These are phyloP conservation scores for Tolypocladium capitatum DNA, from an alignment of 2,329 filamentous ascomycete genomes.

Conservation along the genomic window DNA sequence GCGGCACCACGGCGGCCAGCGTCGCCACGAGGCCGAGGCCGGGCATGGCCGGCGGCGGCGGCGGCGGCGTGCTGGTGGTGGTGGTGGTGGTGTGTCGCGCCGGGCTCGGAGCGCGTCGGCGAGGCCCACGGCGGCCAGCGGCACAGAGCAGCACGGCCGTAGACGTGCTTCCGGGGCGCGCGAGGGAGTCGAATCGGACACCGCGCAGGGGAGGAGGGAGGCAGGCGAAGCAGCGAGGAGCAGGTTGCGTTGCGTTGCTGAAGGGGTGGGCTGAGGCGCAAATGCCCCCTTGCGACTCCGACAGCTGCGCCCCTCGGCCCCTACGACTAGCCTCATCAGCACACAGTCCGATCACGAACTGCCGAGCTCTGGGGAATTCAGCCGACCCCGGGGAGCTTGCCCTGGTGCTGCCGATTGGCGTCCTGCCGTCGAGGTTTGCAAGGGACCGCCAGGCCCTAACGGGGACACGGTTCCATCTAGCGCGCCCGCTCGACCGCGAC, in stretches of 20 bases:
- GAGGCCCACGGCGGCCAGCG: too few species aligned
- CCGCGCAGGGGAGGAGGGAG: too few species aligned
- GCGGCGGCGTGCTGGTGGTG: neutral
- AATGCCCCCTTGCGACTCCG: slow-evolving; percentile 8
- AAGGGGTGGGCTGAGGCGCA: neutral
- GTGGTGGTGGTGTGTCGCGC: too few species aligned
- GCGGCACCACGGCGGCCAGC: slow-evolving; percentile 23
- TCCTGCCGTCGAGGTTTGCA: neutral
- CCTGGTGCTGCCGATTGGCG: neutral
- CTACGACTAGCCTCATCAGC: neutral
- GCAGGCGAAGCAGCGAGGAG: neutral
- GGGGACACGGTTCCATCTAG: too few species aligned
- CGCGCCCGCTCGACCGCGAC: too few species aligned
- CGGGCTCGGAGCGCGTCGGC: too few species aligned
- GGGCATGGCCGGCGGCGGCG: neutral
- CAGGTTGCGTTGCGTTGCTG: neutral
- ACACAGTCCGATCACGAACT: neutral
- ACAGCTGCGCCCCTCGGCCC: neutral
- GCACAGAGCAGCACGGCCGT: neutral
- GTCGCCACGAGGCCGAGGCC: slow-evolving; percentile 1
- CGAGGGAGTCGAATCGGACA: neutral
- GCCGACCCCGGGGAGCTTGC: neutral
- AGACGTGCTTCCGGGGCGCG: neutral
- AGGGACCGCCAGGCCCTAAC: too few species aligned
- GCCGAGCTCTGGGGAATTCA: neutral